Percentiles rank a stretch among this genome's conserved stretches.
phyloP scores from a whole-genome alignment of 148 eudicot species.

The Cornus florida region DNA sequence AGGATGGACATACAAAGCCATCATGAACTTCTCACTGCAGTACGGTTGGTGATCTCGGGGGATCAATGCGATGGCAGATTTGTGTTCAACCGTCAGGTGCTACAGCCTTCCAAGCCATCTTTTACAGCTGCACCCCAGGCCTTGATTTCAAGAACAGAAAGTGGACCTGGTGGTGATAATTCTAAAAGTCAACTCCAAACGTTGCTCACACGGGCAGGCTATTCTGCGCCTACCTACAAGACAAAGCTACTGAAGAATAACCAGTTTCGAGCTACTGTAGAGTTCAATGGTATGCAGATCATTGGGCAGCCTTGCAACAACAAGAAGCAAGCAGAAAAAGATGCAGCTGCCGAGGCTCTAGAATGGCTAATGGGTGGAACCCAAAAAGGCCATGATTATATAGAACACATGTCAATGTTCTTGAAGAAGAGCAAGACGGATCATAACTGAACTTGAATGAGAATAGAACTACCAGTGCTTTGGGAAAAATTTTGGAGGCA shows the following conservation, averaged over 20 bases:
- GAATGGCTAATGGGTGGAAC: constrained; percentile 69
- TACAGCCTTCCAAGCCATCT: constrained; percentile 39
- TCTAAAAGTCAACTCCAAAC: constrained; percentile 93
- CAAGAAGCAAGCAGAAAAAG: constrained; percentile 94
- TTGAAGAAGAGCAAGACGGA: constrained; percentile 81
- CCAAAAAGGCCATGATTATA: constrained; percentile 46
- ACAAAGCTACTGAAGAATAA: constrained; percentile 60
- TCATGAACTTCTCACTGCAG: constrained; percentile 66
- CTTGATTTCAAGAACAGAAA: constrained; percentile 47
- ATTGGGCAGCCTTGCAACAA: constrained; percentile 72
- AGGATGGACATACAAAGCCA: constrained; percentile 49
- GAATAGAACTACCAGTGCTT: not conserved
- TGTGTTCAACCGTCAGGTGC: constrained; percentile 57
- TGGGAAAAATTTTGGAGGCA: not conserved
- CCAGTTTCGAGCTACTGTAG: constrained; percentile 73
- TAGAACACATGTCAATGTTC: constrained; percentile 72
- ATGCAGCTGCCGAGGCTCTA: constrained; percentile 95
- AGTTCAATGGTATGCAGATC: constrained; percentile 83
- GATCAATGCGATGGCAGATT: constrained; percentile 75
- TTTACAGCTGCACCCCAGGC: constrained; percentile 33
- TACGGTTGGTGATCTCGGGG: constrained; percentile 63
- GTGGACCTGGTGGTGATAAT: constrained; percentile 96
- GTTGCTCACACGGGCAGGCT: constrained; percentile 76
- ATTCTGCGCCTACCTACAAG: constrained; percentile 61
- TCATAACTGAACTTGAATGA: constrained; percentile 35